phyloP scores from a whole-genome alignment of 306 rosid genomes.

The Prunus armeniaca region DNA sequence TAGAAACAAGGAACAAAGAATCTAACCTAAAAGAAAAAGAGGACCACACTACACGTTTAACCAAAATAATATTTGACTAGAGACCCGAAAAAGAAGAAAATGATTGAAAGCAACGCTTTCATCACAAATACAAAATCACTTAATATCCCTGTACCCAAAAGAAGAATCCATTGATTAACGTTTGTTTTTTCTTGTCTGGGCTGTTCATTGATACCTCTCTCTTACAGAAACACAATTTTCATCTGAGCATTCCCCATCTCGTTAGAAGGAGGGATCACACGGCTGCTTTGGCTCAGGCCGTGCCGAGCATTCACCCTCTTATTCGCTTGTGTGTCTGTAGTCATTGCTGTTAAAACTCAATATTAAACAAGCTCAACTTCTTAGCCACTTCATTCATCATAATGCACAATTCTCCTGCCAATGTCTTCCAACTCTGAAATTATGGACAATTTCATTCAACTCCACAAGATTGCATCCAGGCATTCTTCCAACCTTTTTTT shows the following conservation, averaged over 20 bases:
- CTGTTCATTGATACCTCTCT: no score
- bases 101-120: not conserved
- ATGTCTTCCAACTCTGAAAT: slow-evolving; percentile 38
- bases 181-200: no score
- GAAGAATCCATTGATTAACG: no score
- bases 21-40: not conserved
- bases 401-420: slow-evolving; percentile 14
- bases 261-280: not conserved
- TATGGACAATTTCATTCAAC: slow-evolving; percentile 61
- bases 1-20: not conserved
- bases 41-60: not conserved
- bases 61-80: not conserved
- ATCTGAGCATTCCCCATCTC: not conserved
- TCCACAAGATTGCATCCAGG: slow-evolving; percentile 69
- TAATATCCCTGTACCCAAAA: no score
- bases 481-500: slow-evolving; percentile 35
- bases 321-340: not conserved
- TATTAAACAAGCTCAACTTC: slow-evolving; percentile 26
- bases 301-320: not conserved
- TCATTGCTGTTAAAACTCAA: slow-evolving; percentile 8
- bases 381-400: slow-evolving; percentile 36
- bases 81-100: not conserved
- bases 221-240: no score
- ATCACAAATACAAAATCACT: not conserved
- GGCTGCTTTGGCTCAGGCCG: not conserved